Evolutionary conservation across 176 grass and related monocot species (phyloP), one percentile per base, ranked within the genome.

Genomic region (Avena sativa): DNA sequence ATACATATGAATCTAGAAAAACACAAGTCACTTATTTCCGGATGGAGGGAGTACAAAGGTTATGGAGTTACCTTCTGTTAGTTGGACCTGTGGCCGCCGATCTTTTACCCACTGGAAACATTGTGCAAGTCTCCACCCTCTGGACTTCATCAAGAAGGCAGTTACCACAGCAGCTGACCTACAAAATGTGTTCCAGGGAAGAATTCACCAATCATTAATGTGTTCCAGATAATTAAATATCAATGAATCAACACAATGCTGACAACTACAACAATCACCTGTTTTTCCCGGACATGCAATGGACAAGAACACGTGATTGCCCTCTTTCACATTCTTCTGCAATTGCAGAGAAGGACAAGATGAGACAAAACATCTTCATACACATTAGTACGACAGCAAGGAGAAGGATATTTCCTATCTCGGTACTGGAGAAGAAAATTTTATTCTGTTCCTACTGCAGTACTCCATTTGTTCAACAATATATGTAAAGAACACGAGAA

Each of bases 261-360:
- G 65, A 84, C 49, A 69, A 53, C 12, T 20, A 85, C 28, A 78
- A 23, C 36, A 93, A 79, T 71, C 64, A 97, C 95, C 95, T 94
- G 73, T 81, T 97, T 89, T 86, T 97, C 32, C 95, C 95, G 49
- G 87, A 89, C 92, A 97, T 94, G 78, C 95, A 97, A 88, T 94
- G 92, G 63, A 97, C 90, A 78, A 97, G 95, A 88, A 97, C 78
- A 20, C 84, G 84, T 7, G 79, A 75, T 78, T 84, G 86, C 2
- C 82, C 81, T 77, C 86, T 92, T 87, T 94, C 90, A 71, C 95
- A 97, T 88, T 91, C 78, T 65, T 94, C 92, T 97, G 90, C 87
- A 94, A 68, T 88, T 79, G 66, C 48, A 84, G 47, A 63, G 12
- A 89, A 71, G 78, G 23, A 55, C 79, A 69, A 26, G 69, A 49